These are phyloP conservation scores for Starmera amethionina DNA, from an alignment of 805 yeast genomes.

Conservation along the genomic window DNA sequence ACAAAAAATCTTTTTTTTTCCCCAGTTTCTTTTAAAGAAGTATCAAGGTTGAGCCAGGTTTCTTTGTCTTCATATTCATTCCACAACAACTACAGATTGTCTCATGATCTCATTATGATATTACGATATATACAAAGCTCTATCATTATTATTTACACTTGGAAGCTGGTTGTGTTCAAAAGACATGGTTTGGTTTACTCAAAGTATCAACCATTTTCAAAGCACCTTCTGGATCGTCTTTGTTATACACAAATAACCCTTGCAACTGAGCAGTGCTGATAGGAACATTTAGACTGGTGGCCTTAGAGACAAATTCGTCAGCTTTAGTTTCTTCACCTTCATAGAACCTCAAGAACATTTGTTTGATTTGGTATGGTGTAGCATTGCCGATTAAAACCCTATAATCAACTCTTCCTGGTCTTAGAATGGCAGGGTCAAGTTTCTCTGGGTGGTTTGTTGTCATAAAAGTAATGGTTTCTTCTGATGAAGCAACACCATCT, in stretches of 20 bases:
- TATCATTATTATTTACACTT: slow-evolving; percentile 6
- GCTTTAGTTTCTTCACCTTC: slow-evolving; percentile 50
- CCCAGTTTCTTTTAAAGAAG: slow-evolving; percentile 19
- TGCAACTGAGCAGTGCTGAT: slow-evolving; percentile 92
- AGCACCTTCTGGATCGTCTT: slow-evolving; percentile 72
- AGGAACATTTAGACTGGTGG: slow-evolving; percentile 36
- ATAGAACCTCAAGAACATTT: slow-evolving; percentile 86
- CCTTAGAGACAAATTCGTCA: slow-evolving; percentile 28
- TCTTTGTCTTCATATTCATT: too few species aligned
- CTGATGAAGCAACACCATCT: slow-evolving; percentile 97
- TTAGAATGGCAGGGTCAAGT: slow-evolving; percentile 82
- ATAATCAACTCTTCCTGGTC: slow-evolving; percentile 92
- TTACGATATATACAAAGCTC: slow-evolving; percentile 3
- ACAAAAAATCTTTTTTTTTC: not conserved
- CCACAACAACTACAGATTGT: slow-evolving; percentile 2
- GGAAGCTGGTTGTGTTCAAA: slow-evolving; percentile 8
- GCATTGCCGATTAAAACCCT: slow-evolving; percentile 82
- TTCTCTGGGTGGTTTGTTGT: slow-evolving; percentile 96
- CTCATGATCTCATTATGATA: too few species aligned
- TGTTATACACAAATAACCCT: slow-evolving; percentile 89
- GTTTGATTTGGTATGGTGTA: slow-evolving; percentile 63
- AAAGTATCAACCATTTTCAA: slow-evolving; percentile 44
- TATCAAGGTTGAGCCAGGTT: slow-evolving; percentile 22
- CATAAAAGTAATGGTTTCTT: slow-evolving; percentile 94
- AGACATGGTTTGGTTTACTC: slow-evolving; percentile 24